phyloP scores from a whole-genome alignment of 108 stramenopile species.

The Pinguiococcus pyrenoidosus region DNA sequence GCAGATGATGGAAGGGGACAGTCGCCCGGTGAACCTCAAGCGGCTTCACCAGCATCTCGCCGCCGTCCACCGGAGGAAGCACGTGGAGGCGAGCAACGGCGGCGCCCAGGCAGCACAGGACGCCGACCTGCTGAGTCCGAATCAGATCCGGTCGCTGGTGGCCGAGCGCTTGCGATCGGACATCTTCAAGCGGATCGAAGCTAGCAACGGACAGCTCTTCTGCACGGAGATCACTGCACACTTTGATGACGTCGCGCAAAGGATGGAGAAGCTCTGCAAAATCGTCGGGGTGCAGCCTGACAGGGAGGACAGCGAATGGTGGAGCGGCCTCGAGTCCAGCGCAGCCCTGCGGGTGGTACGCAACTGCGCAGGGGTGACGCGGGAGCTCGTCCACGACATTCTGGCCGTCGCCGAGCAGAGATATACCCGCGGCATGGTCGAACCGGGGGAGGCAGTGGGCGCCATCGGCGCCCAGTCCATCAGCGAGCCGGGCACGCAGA shows the following conservation, averaged over 20 bases:
- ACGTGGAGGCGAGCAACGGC: neutral
- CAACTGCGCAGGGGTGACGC: too few relatives aligned
- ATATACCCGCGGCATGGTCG: neutral
- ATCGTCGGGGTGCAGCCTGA: conserved; percentile 16
- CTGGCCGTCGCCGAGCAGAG: too few relatives aligned
- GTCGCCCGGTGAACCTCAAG: conserved; percentile 59
- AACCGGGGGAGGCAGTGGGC: conserved; percentile 86
- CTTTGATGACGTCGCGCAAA: conserved; percentile 44
- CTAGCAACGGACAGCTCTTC: conserved; percentile 48
- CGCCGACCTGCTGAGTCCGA: neutral
- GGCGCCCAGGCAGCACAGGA: neutral
- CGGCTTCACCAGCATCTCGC: conserved; percentile 47
- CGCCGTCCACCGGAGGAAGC: neutral
- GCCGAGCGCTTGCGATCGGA: conserved; percentile 33
- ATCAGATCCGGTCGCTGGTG: too few relatives aligned
- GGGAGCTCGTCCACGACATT: too few relatives aligned
- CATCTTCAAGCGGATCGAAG: too few relatives aligned
- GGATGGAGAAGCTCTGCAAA: conserved; percentile 39
- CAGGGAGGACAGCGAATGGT: conserved; percentile 15
- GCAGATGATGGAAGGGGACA: conserved; percentile 79
- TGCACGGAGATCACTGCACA: conserved; percentile 51
- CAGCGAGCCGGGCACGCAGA: conserved; percentile 82
- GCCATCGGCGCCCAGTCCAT: conserved; percentile 93
- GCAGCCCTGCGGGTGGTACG: too few relatives aligned
- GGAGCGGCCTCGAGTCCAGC: too few relatives aligned